Percentiles rank a stretch among this genome's conserved stretches.
Conservation (phyloP, 176 grass and related monocot species). For the Secale cereale region DNA sequence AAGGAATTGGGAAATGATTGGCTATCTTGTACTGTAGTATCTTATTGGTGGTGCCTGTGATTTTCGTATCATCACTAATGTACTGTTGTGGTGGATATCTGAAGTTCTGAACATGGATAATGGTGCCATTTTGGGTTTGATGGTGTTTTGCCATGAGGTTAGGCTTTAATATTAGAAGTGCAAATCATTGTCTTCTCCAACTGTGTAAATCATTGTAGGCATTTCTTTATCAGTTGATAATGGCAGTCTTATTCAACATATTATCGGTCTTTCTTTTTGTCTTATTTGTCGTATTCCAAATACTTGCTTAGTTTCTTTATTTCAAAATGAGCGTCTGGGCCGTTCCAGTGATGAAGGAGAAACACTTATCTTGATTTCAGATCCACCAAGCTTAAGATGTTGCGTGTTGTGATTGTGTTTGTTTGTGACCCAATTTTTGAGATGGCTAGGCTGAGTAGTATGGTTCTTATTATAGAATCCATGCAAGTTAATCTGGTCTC, state of each 20-base stretch:
- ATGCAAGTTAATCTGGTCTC: background rate
- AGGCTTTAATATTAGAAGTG: constrained; percentile 16
- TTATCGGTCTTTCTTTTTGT: background rate
- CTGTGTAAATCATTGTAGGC: constrained; percentile 39
- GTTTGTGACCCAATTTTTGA: background rate
- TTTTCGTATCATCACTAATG: constrained; percentile 18
- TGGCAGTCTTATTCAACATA: constrained; percentile 14
- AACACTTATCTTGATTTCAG: background rate
- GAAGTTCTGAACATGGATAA: constrained; percentile 8
- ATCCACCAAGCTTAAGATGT: background rate
- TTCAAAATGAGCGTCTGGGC: background rate
- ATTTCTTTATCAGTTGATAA: constrained; percentile 21
- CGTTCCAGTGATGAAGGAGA: constrained; percentile 16
- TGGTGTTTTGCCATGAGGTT: constrained; percentile 21
- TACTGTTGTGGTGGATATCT: constrained; percentile 2
- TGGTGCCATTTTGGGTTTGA: constrained; percentile 14
- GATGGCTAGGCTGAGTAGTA: background rate
- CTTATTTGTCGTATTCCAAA: background rate
- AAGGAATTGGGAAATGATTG: constrained; percentile 63
- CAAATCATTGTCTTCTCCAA: constrained; percentile 15
- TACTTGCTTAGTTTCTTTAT: background rate
- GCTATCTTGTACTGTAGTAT: constrained; percentile 17
- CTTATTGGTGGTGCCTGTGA: constrained; percentile 1
- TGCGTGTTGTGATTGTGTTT: background rate
- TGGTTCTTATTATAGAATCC: background rate